phyloP scores from a whole-genome alignment of 176 grass and related monocot species.

The Musa troglodytarum region DNA sequence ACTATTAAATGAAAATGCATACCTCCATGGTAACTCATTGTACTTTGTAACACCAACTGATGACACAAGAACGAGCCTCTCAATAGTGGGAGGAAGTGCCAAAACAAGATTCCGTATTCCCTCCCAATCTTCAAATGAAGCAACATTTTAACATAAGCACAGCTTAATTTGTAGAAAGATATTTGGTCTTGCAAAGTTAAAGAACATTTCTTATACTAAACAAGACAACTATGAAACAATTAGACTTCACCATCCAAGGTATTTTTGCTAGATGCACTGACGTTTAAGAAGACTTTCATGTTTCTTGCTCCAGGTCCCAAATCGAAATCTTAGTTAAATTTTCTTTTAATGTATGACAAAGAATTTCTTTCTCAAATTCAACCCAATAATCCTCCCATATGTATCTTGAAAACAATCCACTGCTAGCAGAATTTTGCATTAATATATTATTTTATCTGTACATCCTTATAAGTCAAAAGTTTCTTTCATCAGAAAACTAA shows the following conservation, averaged over 20 bases:
- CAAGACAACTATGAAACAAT: background rate
- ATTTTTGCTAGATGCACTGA: background rate
- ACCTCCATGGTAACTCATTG: constrained; percentile 92
- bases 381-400: no score
- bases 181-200: background rate
- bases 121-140: constrained; percentile 58
- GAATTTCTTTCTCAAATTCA: no score
- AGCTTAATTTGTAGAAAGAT: background rate
- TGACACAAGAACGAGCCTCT: constrained; percentile 68
- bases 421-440: no score
- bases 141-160: background rate
- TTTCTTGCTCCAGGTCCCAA: background rate
- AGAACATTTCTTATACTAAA: background rate
- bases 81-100: constrained; percentile 43
- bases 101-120: constrained; percentile 75
- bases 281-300: background rate
- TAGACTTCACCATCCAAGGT: background rate
- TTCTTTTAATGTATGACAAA: no score
- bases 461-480: background rate
- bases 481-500: background rate
- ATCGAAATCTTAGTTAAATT: no score
- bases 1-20: constrained; percentile 15
- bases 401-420: no score
- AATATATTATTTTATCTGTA: background rate
- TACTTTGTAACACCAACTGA: constrained; percentile 93